Percentiles rank a stretch among this genome's conserved stretches.
These are phyloP conservation scores for Trichosporon sp. DNA, from an alignment of 1,284 basidiomycete genomes.

Conservation along the genomic window DNA sequence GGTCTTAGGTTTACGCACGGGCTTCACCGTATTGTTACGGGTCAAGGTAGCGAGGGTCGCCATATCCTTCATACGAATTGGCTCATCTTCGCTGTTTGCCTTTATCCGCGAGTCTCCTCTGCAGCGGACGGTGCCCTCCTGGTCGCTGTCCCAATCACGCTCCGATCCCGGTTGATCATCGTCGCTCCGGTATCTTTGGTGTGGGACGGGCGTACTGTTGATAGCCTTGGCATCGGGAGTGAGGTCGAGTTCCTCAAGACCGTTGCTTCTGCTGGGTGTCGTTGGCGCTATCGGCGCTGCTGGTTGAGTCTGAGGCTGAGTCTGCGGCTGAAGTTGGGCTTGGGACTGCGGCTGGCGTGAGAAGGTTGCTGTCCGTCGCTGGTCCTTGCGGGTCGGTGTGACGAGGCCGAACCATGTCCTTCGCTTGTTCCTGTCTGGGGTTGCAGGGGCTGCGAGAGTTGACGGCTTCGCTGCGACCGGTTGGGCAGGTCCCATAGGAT, in stretches of 20 bases:
- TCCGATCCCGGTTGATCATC: constrained; percentile 6
- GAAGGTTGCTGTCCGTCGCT: neutral
- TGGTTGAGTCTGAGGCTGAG: neutral
- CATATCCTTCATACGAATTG: constrained; percentile 33
- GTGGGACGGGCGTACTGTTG: neutral
- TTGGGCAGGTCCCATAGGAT: neutral
- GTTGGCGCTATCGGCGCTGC: neutral
- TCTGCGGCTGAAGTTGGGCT: neutral
- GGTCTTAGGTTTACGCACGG: constrained; percentile 11
- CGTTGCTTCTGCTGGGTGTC: neutral
- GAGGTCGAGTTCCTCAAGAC: constrained; percentile 12
- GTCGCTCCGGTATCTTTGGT: neutral
- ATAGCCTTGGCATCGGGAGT: constrained; percentile 8
- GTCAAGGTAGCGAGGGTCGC: constrained; percentile 19
- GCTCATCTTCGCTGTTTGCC: constrained; percentile 15
- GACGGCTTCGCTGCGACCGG: neutral
- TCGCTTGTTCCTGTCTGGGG: constrained; percentile 8
- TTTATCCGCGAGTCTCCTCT: constrained; percentile 11
- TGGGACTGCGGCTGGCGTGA: neutral
- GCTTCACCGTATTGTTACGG: constrained; percentile 13
- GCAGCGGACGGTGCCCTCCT: constrained; percentile 24
- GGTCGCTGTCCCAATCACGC: constrained; percentile 16
- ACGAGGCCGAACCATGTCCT: constrained; percentile 39
- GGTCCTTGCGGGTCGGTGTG: constrained; percentile 18
- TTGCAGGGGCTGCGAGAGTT: neutral